These are phyloP conservation scores for Kregervanrija pseudodelftensis DNA, from an alignment of 805 yeast genomes.

Conservation along the genomic window DNA sequence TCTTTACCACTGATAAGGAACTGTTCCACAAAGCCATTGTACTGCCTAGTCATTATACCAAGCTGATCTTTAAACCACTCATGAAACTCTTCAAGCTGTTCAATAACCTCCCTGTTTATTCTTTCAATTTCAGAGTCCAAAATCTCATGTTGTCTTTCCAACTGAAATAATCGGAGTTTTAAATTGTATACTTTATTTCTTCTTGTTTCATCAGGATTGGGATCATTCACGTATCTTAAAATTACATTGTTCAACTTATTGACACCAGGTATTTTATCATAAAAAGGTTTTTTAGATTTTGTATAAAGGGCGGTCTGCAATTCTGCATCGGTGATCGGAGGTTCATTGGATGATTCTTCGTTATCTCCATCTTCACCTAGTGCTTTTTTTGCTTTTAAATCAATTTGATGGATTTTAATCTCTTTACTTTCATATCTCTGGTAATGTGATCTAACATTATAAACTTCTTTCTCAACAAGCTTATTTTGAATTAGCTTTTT, in stretches of 20 bases:
- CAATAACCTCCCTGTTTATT: conserved; percentile 19
- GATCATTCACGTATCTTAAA: conserved; percentile 27
- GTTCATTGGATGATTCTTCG: conserved; percentile 10
- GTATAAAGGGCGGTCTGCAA: conserved; percentile 25
- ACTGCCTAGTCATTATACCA: conserved; percentile 13
- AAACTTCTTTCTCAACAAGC: conserved; percentile 22
- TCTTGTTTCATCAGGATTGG: conserved; percentile 29
- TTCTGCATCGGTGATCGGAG: conserved; percentile 27
- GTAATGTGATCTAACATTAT: conserved; percentile 18
- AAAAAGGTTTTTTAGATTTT: conserved; percentile 22
- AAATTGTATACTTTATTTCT: conserved; percentile 23
- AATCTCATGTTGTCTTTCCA: conserved; percentile 24
- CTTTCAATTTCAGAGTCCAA: conserved; percentile 18
- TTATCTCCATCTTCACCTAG: conserved; percentile 12
- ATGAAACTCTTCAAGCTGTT: conserved; percentile 24
- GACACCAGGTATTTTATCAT: conserved; percentile 30
- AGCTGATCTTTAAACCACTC: conserved; percentile 26
- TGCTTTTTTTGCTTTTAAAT: conserved; percentile 22
- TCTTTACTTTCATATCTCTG: conserved; percentile 25
- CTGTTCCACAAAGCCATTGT: conserved; percentile 20
- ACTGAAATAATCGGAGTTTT: conserved; percentile 24
- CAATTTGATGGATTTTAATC: conserved; percentile 25
- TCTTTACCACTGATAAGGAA: conserved; percentile 16
- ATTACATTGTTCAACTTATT: conserved; percentile 28
- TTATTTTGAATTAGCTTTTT: conserved; percentile 28